phyloP scores from a whole-genome alignment of 2,329 filamentous ascomycete species.

The Botryosphaeria agaves region DNA sequence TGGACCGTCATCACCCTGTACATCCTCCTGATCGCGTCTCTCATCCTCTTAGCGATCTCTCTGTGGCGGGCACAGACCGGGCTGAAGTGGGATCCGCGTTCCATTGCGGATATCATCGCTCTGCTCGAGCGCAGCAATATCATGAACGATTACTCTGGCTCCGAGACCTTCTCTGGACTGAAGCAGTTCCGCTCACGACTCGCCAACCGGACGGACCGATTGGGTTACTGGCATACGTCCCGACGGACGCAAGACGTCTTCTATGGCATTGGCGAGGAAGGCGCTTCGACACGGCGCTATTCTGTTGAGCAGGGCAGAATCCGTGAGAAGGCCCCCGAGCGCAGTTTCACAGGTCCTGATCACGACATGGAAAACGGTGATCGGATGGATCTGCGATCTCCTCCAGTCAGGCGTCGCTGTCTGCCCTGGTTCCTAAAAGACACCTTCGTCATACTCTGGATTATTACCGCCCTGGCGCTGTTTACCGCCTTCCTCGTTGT shows the following conservation, averaged over 20 bases:
- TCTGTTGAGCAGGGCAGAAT: conserved; percentile 30
- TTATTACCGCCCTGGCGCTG: conserved; percentile 40
- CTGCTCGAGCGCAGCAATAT: conserved; percentile 69
- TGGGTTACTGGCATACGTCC: conserved; percentile 75
- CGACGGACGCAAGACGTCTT: conserved; percentile 50
- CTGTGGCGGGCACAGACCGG: conserved; percentile 53
- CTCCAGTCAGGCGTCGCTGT: conserved; percentile 43
- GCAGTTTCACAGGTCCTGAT: conserved; percentile 10
- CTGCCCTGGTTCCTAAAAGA: conserved; percentile 63
- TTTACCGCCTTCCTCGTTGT: conserved; percentile 57
- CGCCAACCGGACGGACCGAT: conserved; percentile 44
- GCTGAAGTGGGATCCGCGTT: conserved; percentile 70
- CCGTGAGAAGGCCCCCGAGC: conserved; percentile 24
- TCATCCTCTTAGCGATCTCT: conserved; percentile 42
- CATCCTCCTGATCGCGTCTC: conserved; percentile 41
- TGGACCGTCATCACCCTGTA: conserved; percentile 69
- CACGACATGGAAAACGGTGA: conserved; percentile 13
- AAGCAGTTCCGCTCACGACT: conserved; percentile 36
- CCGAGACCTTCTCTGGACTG: conserved; percentile 40
- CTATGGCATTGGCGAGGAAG: conserved; percentile 59
- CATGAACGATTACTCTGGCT: conserved; percentile 51
- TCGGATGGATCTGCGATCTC: conserved; percentile 24
- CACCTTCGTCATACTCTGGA: conserved; percentile 46
- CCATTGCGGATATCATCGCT: conserved; percentile 62
- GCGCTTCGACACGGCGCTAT: conserved; percentile 32